Evolutionary conservation across 306 rosid species (phyloP), one percentile per base, ranked within the genome.

Genomic region (Crotalaria pallida): DNA sequence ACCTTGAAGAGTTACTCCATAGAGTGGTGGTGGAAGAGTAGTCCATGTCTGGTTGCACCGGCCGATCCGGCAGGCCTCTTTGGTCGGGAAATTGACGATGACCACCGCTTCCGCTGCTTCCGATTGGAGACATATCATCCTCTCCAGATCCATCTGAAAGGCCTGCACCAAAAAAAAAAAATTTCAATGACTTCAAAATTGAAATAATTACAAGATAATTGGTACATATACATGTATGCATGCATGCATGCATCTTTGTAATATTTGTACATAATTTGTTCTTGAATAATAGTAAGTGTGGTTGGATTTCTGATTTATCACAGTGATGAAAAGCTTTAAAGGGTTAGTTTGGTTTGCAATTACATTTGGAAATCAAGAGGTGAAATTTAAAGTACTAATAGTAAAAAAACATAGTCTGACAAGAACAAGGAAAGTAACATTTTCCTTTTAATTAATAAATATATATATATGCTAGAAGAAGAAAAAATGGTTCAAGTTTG

Each of bases 1-100:
- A 88, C 98, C 98, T 92, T 65, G 98, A 89, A 53, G 92, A 92
- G 75, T 92, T 92, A 67, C 88, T 89, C 98, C 98, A 89, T 5
- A 84, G 82, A 31, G 89, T 86, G 38, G 73, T 44, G 55, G 60
- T 40, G 2, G 82, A 80, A 63, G 88, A 51, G 58, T 80, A 75
- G 47, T 89, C 98, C 72, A 71, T 15, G 21, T 88, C 95, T 36
- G 82, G 85, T 71, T 86, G 92, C 69, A 51, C 26, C 8, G 82
- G 51, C 24, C 74, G 78, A 77, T 89, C 95, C 6, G 70, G 31
- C 23, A 58, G 69, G 22, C 88, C 83, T 75, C 88, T 71, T 78
- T 87, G 97, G 8, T 86, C 86, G 1, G 81, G 12, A 67, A 65
- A 81, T 53, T 80, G 93, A 15, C 63, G 68, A 10, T 78, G 4